Conservation (phyloP, 371 early-diverging fungal genomes). For the Parasitella parasitica region DNA sequence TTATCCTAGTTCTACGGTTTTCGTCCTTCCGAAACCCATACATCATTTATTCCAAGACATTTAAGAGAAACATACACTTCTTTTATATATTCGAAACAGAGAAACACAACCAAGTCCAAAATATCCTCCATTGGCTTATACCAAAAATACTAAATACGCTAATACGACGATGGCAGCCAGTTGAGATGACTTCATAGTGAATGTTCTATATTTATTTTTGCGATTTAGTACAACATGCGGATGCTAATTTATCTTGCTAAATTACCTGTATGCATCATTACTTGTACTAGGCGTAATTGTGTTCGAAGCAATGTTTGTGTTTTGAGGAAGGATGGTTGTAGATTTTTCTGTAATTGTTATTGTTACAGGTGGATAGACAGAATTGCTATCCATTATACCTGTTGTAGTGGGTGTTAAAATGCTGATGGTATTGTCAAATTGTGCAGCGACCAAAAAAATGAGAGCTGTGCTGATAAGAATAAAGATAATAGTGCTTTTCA, state of each 20-base stretch:
- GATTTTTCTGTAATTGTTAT: neutral
- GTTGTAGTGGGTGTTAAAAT: neutral
- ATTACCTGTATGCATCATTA: slow-evolving; percentile 4
- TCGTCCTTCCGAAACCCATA: neutral
- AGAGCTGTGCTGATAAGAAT: neutral
- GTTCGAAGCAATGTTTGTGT: neutral
- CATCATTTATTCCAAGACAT: neutral
- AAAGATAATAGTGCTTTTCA: neutral
- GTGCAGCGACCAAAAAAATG: neutral
- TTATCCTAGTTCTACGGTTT: too few relatives aligned
- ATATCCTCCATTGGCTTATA: neutral
- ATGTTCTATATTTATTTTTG: neutral
- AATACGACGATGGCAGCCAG: neutral
- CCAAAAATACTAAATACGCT: slow-evolving; percentile 2
- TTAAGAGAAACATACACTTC: neutral
- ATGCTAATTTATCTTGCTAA: neutral
- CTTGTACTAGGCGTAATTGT: neutral
- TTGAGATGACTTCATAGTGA: slow-evolving; percentile 7
- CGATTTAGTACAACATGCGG: neutral
- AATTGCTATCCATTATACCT: neutral
- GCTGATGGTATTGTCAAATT: neutral
- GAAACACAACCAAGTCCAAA: neutral
- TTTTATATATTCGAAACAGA: neutral
- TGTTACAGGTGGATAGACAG: neutral
- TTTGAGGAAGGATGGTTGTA: neutral